A percentile compares a stretch with the other conserved stretches of the same genome.
Evolutionary conservation across 768 basidiomycete genomes (phyloP).

Genomic region (Hericium coralloides): DNA sequence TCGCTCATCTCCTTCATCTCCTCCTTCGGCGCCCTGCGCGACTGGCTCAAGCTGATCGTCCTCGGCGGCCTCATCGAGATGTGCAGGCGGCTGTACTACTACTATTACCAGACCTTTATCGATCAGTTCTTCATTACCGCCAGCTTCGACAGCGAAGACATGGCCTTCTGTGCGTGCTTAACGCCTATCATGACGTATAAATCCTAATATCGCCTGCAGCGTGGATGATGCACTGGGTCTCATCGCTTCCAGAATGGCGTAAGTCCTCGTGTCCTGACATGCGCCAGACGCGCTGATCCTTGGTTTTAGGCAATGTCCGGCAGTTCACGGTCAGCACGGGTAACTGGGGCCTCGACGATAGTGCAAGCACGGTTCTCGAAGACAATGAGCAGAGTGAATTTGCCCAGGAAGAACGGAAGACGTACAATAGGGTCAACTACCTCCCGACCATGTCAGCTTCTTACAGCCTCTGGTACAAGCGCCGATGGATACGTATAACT

Average conservation of each 20-base stretch:
- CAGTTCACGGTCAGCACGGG: conserved; percentile 43
- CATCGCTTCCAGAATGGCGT: conserved; percentile 53
- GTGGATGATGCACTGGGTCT: conserved; percentile 68
- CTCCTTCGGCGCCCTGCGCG: conserved; percentile 45
- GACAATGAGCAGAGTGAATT: conserved; percentile 3
- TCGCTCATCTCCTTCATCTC: conserved; percentile 36
- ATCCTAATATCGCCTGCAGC: conserved; percentile 25
- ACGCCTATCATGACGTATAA: neutral
- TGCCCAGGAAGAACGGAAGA: neutral
- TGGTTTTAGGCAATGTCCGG: conserved; percentile 28
- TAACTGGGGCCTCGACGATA: conserved; percentile 27
- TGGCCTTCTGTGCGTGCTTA: conserved; percentile 39
- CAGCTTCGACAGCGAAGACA: conserved; percentile 48
- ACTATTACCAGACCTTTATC: conserved; percentile 34
- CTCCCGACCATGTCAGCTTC: conserved; percentile 32
- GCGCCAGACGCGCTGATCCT: neutral
- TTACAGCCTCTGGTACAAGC: conserved; percentile 41
- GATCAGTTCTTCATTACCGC: conserved; percentile 56
- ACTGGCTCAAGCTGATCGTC: conserved; percentile 57
- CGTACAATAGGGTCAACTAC: conserved; percentile 25
- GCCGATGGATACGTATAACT: conserved; percentile 20
- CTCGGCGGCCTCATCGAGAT: conserved; percentile 57
- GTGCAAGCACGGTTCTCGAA: conserved; percentile 18
- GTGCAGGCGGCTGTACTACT: conserved; percentile 36
- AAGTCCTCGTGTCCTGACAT: conserved; percentile 14